Base-by-base conservation (phyloP, 768 basidiomycete species). In the Mycena rebaudengoi region DNA sequence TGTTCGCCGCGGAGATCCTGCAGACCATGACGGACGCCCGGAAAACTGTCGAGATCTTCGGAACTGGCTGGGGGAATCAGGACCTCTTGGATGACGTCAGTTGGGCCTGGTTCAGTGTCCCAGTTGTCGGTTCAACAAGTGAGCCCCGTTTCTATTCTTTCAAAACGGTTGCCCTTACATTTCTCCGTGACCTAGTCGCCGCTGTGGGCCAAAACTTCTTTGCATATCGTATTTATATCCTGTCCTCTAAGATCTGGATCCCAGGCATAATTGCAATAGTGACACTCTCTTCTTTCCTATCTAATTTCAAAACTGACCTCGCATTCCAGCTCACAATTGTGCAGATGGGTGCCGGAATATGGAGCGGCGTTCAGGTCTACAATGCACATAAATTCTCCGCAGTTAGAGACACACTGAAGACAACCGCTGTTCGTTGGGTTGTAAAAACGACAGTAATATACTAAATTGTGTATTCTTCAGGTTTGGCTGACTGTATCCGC, bases 141-240 rank as follows among this genome's bases (percentile, higher is more conserved):
- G 20, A 2, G 44, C 25, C 6, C 37, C 10, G 7, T 25, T 26
- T 14, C 49, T 51, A 26, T 11, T 12, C 11, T 51, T 20, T 12
- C 30, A 30, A 32, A n/a, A n/a, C n/a, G n/a, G n/a, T n/a, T 11
- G 11, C 16, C 18, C 18, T 32, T 6, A 32, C 14, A 5, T 26
- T 11, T 11, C 21, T 12, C 16, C 18, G 18, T 12, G 12, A 26
- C 33, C 21, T 14, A 11, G 18, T 25, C 6, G 40, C 30, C 53
- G 60, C 60, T 41, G 69, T 69, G 4, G 61, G 70, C 16, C 72
- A 73, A 21, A 49, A 39, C 11, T 73, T 64, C 60, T 73, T 69
- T 54, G 66, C 65, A 0, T 67, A 69, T 51, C 60, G 72, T 13
- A 66, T 73, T 20, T 70, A 60, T n/a, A 56, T 48, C 29, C n/a